Evolutionary conservation across 2,329 filamentous ascomycete species (phyloP), one percentile per base, ranked within the genome.

Genomic region (Phialophora chinensis): DNA sequence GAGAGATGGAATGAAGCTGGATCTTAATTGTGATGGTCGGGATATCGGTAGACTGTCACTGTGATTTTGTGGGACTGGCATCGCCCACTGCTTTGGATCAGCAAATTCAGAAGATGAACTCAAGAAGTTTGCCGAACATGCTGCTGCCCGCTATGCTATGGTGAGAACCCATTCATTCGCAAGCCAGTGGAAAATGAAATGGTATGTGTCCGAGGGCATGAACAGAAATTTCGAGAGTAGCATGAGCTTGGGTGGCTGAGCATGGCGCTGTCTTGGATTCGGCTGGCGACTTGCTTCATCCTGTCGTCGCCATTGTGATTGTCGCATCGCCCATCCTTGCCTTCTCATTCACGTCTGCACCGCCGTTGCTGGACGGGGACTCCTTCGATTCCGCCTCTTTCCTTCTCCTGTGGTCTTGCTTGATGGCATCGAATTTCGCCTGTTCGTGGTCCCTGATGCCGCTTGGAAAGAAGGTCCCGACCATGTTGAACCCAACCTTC

Each of bases 391-490:
- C 29, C 3, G 25, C 25, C 29, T 33, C 25, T 31, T 20, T 55
- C 29, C 29, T 20, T n/a, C 29, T 55, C 53, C 20, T 55, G 29
- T 35, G 53, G 10, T 55, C 53, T 33, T 55, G 10, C 29, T 55
- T 55, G 53, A 55, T 55, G 12, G 53, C 29, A 55, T 55, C 53
- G 27, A 55, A 55, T 33, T 17, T 33, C 4, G 53, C 53, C 53
- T 55, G 53, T 31, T 55, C 53, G 17, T 55, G 25, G 53, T 55
- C 53, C 10, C 62, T 27, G 3, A 69, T 47, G 27, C 58, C 57
- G 14, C 65, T 59, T 3, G 76, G 76, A 29, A 77, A 78, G 66
- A 77, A 78, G 2, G 72, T 73, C 3, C 69, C 72, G 11, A 72
- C 57, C 70, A 78, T 72, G 47, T 73, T 75, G 31, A 66, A 69